Conservation (phyloP, 306 rosid species). For the Acacia melanoxylon region DNA sequence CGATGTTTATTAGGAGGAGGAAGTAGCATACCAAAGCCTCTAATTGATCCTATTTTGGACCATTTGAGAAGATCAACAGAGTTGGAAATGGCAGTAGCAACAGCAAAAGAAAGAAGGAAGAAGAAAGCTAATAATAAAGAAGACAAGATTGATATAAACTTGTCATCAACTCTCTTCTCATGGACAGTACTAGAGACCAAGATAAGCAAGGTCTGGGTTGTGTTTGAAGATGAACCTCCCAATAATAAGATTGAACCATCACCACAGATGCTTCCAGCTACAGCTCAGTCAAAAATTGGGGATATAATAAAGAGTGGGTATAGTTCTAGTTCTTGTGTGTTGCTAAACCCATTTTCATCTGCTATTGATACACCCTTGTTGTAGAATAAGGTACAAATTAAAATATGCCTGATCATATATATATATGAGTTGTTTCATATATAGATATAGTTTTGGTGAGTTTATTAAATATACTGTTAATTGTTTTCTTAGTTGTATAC, state of each 20-base stretch:
- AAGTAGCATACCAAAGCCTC: slow-evolving; percentile 25
- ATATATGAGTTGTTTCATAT: slow-evolving; percentile 14
- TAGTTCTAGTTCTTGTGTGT: slow-evolving; percentile 14
- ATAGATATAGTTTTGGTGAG: slow-evolving; percentile 27
- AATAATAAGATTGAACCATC: slow-evolving; percentile 31
- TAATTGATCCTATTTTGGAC: slow-evolving; percentile 19
- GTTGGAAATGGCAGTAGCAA: slow-evolving; percentile 30
- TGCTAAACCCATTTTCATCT: slow-evolving; percentile 36
- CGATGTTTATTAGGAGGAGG: slow-evolving; percentile 29
- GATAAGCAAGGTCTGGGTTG: slow-evolving; percentile 67
- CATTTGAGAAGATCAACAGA: slow-evolving; percentile 30
- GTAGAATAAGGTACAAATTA: slow-evolving; percentile 24
- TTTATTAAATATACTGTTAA: not conserved
- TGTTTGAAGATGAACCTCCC: slow-evolving; percentile 58
- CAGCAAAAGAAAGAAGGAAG: slow-evolving; percentile 27
- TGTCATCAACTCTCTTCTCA: slow-evolving; percentile 43
- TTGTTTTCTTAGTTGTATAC: slow-evolving; percentile 19
- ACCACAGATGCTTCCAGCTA: slow-evolving; percentile 24
- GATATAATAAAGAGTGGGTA: slow-evolving; percentile 19
- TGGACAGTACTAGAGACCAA: slow-evolving; percentile 55
- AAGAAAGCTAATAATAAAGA: slow-evolving; percentile 4
- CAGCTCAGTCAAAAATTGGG: slow-evolving; percentile 22
- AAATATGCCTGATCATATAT: slow-evolving; percentile 6
- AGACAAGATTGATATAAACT: slow-evolving; percentile 34
- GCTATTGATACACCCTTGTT: slow-evolving; percentile 33